These are phyloP conservation scores for Plasmodium cynomolgi DNA, from an alignment of 169 alveolate genomes.

Conservation along the genomic window DNA sequence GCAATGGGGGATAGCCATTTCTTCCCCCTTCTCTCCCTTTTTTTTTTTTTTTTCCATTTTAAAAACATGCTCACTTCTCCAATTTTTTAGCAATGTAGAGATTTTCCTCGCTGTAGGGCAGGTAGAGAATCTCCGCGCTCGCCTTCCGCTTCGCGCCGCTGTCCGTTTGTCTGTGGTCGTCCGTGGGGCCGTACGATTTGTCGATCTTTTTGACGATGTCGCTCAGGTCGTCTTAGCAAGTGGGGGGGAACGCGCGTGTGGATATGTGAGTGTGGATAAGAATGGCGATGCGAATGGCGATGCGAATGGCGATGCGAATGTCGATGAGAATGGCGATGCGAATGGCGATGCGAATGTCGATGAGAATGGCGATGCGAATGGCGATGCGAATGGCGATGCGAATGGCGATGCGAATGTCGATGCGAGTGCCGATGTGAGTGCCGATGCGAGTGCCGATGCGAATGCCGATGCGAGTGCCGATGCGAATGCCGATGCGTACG, in stretches of 20 bases:
- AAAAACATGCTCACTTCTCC: constrained; percentile 12
- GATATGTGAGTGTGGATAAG: not conserved
- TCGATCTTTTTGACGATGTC: constrained; percentile 39
- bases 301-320: no score
- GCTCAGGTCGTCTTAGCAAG: constrained; percentile 32
- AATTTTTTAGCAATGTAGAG: constrained; percentile 47
- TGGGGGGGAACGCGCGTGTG: not conserved
- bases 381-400: no score
- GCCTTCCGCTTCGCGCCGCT: not conserved
- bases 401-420: no score
- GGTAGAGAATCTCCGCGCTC: constrained; percentile 4
- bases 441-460: no score
- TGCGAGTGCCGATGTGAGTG: no score
- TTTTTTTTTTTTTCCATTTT: not conserved
- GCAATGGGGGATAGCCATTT: not conserved
- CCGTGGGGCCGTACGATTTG: not conserved
- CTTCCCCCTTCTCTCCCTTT: not conserved
- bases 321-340: no score
- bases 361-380: no score
- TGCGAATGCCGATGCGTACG: no score
- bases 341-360: no score
- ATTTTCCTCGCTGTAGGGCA: constrained; percentile 29
- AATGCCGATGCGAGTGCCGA: no score
- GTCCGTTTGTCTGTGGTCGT: not conserved
- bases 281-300: no score